Evolutionary conservation across 2,329 filamentous ascomycete species (phyloP), one percentile per base, ranked within the genome.

Genomic region (Botryotinia calthae): DNA sequence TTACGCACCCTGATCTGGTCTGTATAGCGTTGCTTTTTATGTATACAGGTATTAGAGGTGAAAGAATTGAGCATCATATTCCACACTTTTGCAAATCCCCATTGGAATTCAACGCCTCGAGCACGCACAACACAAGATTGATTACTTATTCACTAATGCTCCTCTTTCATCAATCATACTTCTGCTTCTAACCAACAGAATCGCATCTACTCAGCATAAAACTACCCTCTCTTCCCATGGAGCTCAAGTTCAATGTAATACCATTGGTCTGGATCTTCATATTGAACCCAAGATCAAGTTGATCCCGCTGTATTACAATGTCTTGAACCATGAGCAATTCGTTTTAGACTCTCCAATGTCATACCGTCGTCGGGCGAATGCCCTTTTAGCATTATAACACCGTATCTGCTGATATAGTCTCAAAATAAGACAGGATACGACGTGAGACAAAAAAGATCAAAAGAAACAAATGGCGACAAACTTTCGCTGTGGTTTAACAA

Each of bases 301-400:
- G 2, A 51, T 14, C n/a, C 25, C 25, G 1, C 9, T 7, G 9
- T 37, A 37, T 37, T 7, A 7, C 5, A 37, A 37, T 37, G 37
- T 37, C 10, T 51, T 5, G 10, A n/a, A 44, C 6, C 1, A 14
- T 14, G 48, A 12, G 12, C 0, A 7, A 51, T 16, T 7, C 5
- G 5, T 51, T 2, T 7, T 16, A n/a, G 12, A 51, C 12, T 7
- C 16, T 4, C 48, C 12, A n/a, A 51, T n/a, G 0, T n/a, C 25
- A 51, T 0, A 16, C 0, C 0, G 10, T n/a, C n/a, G 12, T n/a
- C 5, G 12, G 25, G 5, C 0, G 1, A 2, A n/a, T 51, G 0
- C 2, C 2, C n/a, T n/a, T 6, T 14, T n/a, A n/a, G 12, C 3
- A n/a, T 14, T 51, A n/a, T 51, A 7, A n/a, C 10, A n/a, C 12